phyloP scores from a whole-genome alignment of 148 eudicot species.

The Euryodendron excelsum region DNA sequence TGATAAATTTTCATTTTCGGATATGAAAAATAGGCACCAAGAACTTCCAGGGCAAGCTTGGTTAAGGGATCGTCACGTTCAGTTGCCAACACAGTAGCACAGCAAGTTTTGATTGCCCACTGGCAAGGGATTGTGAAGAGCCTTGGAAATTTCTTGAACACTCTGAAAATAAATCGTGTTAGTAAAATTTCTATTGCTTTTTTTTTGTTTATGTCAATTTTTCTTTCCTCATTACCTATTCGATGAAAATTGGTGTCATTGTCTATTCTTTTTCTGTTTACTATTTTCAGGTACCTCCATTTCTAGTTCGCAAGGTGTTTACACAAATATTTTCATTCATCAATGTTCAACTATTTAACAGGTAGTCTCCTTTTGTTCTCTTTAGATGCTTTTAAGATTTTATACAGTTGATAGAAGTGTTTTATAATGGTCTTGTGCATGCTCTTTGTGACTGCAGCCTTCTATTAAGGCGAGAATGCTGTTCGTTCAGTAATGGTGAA shows the following conservation, averaged over 20 bases:
- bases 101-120: conserved; percentile 90
- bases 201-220: neutral
- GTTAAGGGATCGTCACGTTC: conserved; percentile 93
- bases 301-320: conserved; percentile 90
- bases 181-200: conserved; percentile 25
- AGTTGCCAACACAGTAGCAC: conserved; percentile 73
- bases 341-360: conserved; percentile 96
- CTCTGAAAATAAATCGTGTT: conserved; percentile 84
- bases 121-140: conserved; percentile 98
- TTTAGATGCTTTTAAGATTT: conserved; percentile 11
- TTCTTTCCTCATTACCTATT: neutral
- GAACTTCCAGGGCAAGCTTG: conserved; percentile 95
- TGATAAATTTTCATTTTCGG: neutral
- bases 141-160: conserved; percentile 73
- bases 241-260: neutral
- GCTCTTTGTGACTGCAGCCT: conserved; percentile 54
- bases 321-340: conserved; percentile 98
- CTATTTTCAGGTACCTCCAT: conserved; percentile 72
- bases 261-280: conserved; percentile 13
- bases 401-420: neutral
- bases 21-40: conserved; percentile 66
- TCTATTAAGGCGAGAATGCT: conserved; percentile 93
- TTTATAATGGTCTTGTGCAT: neutral
- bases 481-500: conserved; percentile 97
- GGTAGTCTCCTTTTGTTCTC: conserved; percentile 34